Evolutionary conservation across 768 basidiomycete genomes (phyloP).

Genomic region (Chalciporus piperatus): DNA sequence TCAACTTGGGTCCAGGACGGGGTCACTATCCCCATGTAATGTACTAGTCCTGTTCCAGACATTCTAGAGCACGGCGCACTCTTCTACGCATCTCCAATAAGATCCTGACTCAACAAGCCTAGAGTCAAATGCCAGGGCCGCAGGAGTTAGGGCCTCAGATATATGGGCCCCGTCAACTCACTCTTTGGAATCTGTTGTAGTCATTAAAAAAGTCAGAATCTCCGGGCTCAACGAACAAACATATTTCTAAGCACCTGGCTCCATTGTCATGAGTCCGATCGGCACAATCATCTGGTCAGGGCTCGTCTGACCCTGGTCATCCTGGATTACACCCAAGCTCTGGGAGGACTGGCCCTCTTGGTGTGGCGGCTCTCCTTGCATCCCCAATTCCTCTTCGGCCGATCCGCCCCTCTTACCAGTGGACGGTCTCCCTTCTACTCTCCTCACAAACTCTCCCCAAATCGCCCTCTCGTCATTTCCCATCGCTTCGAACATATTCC

Average conservation of each 20-base stretch:
- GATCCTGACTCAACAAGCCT: conserved; percentile 4
- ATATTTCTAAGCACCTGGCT: conserved; percentile 15
- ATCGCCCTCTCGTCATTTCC: conserved; percentile 54
- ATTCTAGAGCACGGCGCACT: no score
- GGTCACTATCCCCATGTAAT: no score
- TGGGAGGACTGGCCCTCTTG: conserved; percentile 4
- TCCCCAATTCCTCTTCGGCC: conserved; percentile 19
- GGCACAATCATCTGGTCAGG: conserved; percentile 17
- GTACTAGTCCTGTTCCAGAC: no score
- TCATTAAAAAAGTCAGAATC: background rate
- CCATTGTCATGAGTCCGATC: conserved; percentile 19
- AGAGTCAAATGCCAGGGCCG: conserved; percentile 1
- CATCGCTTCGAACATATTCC: conserved; percentile 52
- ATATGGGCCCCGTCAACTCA: conserved; percentile 1
- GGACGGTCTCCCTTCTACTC: conserved; percentile 50
- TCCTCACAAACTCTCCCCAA: conserved; percentile 68
- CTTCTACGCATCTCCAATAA: no score
- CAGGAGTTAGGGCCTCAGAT: conserved; percentile 4
- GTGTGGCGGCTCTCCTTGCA: conserved; percentile 16
- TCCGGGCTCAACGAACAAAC: background rate
- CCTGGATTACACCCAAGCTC: conserved; percentile 7
- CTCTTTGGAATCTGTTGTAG: conserved; percentile 8
- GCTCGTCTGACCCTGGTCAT: conserved; percentile 17
- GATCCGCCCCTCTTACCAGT: conserved; percentile 28
- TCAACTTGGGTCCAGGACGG: no score